These are phyloP conservation scores for Crotalaria pallida DNA, from an alignment of 306 rosid species.

Conservation along the genomic window DNA sequence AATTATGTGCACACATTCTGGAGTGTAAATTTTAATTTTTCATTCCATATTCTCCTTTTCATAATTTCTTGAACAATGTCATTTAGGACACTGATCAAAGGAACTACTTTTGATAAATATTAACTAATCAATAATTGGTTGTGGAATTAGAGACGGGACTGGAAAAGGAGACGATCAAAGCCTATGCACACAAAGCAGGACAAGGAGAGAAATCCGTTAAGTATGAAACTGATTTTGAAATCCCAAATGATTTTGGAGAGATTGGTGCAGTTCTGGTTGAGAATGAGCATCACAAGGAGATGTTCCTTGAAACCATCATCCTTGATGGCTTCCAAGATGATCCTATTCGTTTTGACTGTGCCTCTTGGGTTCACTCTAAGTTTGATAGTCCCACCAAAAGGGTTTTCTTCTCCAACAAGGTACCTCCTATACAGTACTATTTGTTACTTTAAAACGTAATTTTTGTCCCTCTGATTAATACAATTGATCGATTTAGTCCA, in stretches of 20 bases:
- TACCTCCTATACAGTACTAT: neutral
- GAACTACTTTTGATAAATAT: neutral
- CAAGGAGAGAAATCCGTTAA: conserved; percentile 15
- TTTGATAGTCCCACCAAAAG: conserved; percentile 42
- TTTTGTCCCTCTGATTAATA: no score
- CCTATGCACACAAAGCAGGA: conserved; percentile 45
- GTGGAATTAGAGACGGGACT: conserved; percentile 38
- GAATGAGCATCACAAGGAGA: conserved; percentile 76
- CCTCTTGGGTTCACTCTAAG: conserved; percentile 70
- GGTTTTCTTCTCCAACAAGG: conserved; percentile 62
- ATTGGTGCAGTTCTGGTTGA: conserved; percentile 60
- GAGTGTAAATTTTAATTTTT: no score
- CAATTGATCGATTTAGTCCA: no score
- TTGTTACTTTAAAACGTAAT: no score
- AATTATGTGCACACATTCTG: no score
- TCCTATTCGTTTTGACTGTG: conserved; percentile 32
- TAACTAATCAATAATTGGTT: neutral
- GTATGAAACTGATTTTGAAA: conserved; percentile 43
- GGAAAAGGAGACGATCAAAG: conserved; percentile 44
- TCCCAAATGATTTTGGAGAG: conserved; percentile 52
- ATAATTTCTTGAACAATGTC: neutral
- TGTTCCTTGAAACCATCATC: conserved; percentile 44
- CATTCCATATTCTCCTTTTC: no score
- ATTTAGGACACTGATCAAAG: no score
- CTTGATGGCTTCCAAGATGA: conserved; percentile 35